Evolutionary conservation across 345 rosid genomes (phyloP).

Genomic region (Arabis alpina): DNA sequence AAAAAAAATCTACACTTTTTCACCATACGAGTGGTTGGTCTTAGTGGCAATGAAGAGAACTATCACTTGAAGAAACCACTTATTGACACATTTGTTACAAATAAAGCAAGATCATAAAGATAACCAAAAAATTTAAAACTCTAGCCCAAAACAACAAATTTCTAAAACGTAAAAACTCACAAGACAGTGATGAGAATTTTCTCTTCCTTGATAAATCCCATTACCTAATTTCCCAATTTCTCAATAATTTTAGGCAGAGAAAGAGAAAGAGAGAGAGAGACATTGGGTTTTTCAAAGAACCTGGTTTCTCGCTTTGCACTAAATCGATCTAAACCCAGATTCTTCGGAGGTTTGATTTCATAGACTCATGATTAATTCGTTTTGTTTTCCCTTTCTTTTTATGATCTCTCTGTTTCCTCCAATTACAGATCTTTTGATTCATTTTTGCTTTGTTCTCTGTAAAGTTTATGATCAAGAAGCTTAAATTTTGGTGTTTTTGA

Average conservation of each 20-base stretch:
- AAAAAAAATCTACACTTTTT: constrained; percentile 29
- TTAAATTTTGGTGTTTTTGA: constrained; percentile 8
- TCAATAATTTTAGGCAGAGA: constrained; percentile 23
- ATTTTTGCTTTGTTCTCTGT: constrained; percentile 13
- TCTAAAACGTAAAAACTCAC: constrained; percentile 18
- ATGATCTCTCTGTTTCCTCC: constrained; percentile 11
- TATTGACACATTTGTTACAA: constrained; percentile 1
- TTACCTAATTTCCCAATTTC: constrained; percentile 21
- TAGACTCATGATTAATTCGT: background rate
- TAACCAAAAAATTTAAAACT: constrained; percentile 1
- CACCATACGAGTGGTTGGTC: constrained; percentile 38
- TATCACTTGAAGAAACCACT: constrained; percentile 24
- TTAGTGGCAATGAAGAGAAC: constrained; percentile 27
- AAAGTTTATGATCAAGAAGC: constrained; percentile 17
- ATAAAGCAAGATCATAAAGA: background rate
- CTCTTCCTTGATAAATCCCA: constrained; percentile 40
- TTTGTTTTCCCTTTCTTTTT: background rate
- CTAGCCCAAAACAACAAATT: background rate
- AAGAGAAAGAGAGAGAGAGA: constrained; percentile 30
- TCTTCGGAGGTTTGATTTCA: constrained; percentile 32
- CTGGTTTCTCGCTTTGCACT: constrained; percentile 23
- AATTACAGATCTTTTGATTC: constrained; percentile 20
- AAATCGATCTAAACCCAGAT: constrained; percentile 39
- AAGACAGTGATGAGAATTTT: constrained; percentile 16
- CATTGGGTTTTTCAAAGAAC: constrained; percentile 16